Evolutionary conservation across 2,329 filamentous ascomycete genomes (phyloP).

Genomic region (Fusarium avenaceum): DNA sequence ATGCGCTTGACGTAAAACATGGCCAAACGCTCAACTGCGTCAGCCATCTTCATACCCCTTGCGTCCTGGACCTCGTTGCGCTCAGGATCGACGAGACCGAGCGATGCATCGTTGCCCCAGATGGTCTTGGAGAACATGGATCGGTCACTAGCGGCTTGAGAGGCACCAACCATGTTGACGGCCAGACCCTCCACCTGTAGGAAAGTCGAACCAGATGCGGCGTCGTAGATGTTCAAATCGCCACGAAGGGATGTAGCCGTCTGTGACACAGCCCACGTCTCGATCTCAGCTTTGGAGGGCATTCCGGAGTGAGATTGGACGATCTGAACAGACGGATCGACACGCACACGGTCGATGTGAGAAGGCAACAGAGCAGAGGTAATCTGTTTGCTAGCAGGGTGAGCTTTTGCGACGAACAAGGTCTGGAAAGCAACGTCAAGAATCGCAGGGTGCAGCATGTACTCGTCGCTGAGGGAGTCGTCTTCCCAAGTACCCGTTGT

Average conservation of each 20-base stretch:
- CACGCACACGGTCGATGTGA: not conserved
- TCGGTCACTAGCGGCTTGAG: not conserved
- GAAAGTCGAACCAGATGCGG: not conserved
- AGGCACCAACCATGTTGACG: not conserved
- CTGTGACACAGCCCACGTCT: conserved; percentile 4
- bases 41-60: conserved; percentile 3
- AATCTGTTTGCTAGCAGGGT: conserved; percentile 3
- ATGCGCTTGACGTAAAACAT: conserved; percentile 4
- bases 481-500: not conserved
- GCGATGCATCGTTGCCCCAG: conserved; percentile 4
- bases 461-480: not conserved
- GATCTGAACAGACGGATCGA: not conserved
- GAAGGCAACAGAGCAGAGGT: not conserved
- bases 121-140: conserved; percentile 9
- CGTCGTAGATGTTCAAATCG: not conserved
- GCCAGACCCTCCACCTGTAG: not conserved
- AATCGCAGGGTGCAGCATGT: conserved; percentile 1
- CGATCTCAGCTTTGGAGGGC: not conserved
- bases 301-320: not conserved
- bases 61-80: not conserved
- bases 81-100: not conserved
- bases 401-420: not conserved
- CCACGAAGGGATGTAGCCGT: not conserved
- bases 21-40: conserved; percentile 2
- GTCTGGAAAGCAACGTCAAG: conserved; percentile 4